Evolutionary conservation across 768 basidiomycete genomes (phyloP).

Genomic region (Tephrocybe rancida): DNA sequence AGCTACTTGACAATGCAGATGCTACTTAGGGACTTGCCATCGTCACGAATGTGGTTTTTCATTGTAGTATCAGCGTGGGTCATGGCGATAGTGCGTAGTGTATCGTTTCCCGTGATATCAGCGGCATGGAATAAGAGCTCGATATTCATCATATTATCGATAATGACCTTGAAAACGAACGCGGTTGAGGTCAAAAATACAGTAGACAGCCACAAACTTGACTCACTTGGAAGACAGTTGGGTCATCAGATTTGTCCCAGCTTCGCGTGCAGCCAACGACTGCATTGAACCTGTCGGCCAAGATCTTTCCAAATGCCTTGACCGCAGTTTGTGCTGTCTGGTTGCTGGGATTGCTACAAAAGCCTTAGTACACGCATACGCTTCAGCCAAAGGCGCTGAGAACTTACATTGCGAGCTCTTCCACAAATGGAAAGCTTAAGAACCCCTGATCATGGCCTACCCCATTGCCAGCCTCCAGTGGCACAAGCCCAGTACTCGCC

Average conservation of each 20-base stretch:
- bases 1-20: not conserved
- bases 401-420: conserved; percentile 56
- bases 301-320: conserved; percentile 54
- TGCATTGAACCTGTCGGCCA: conserved; percentile 61
- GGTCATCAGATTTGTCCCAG: conserved; percentile 58
- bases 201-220: not conserved
- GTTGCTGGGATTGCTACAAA: conserved; percentile 57
- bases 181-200: too few relatives aligned
- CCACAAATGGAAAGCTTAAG: conserved; percentile 61
- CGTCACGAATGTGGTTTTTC: conserved; percentile 64
- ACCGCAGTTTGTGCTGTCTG: conserved; percentile 58
- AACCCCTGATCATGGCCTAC: conserved; percentile 76
- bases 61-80: conserved; percentile 71
- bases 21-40: conserved; percentile 42
- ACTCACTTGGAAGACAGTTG: conserved; percentile 39
- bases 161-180: too few relatives aligned
- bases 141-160: conserved; percentile 84
- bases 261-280: conserved; percentile 70
- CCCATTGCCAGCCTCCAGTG: conserved; percentile 46
- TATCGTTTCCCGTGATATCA: conserved; percentile 59
- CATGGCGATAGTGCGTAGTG: conserved; percentile 62
- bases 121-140: conserved; percentile 65
- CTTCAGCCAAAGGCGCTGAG: conserved; percentile 28
- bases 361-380: conserved; percentile 15
- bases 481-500: conserved; percentile 54